Evolutionary conservation across 805 yeast species (phyloP).

Genomic region (Komagataella pastoris): DNA sequence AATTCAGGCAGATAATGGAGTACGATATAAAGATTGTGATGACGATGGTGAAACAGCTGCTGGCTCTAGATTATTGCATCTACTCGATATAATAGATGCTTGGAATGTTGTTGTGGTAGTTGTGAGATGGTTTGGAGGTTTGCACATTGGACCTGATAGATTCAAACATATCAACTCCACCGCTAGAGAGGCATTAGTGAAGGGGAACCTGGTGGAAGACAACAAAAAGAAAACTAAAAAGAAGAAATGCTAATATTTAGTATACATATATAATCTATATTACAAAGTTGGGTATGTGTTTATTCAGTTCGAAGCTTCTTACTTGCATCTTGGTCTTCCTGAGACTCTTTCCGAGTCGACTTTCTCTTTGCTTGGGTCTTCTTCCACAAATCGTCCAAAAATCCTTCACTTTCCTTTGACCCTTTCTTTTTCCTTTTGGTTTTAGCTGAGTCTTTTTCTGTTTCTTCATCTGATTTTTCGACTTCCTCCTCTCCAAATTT

Average conservation of each 20-base stretch:
- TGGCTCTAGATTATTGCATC: conserved; percentile 74
- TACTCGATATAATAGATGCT: conserved; percentile 53
- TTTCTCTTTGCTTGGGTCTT: not conserved
- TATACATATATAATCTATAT: not conserved
- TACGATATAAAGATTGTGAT: conserved; percentile 71
- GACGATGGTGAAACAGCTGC: conserved; percentile 98
- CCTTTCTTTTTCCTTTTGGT: not conserved
- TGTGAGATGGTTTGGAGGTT: conserved; percentile 89
- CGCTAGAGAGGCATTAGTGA: conserved; percentile 71
- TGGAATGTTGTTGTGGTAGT: conserved; percentile 82
- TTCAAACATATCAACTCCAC: conserved; percentile 87
- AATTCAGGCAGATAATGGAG: conserved; percentile 41
- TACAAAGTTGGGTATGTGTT: conserved; percentile 1
- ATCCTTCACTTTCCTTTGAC: not conserved
- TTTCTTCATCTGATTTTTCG: not conserved
- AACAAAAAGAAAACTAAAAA: conserved; percentile 10
- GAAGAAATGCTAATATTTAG: conserved; percentile 9
- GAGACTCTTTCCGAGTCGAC: not conserved
- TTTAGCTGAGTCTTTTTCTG: not conserved
- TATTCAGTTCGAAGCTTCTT: not conserved
- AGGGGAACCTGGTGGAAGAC: conserved; percentile 36
- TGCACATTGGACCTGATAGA: conserved; percentile 82
- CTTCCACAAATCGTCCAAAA: not conserved
- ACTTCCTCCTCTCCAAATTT: not conserved
- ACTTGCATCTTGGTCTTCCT: not conserved